Percentiles rank a stretch among this genome's conserved stretches.
phyloP scores from a whole-genome alignment of 2,329 filamentous ascomycete species.

The Cryphonectria japonica region DNA sequence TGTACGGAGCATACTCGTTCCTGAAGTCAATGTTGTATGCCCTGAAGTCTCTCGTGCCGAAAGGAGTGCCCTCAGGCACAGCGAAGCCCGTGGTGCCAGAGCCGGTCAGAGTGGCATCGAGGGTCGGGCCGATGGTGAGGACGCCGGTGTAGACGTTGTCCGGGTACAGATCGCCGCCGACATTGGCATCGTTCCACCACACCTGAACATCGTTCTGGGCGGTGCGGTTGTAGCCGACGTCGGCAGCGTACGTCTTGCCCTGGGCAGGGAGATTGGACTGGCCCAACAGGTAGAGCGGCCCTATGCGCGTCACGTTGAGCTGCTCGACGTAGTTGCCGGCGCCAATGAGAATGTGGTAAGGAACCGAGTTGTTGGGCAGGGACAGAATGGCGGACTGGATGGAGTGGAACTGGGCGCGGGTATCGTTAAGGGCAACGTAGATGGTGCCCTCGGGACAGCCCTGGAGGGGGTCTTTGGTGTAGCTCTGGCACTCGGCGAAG shows the following conservation, averaged over 20 bases:
- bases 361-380: conserved; percentile 44
- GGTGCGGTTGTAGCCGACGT: conserved; percentile 47
- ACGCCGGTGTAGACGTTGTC: conserved; percentile 68
- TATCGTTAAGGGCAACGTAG: conserved; percentile 44
- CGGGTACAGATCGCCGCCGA: conserved; percentile 43
- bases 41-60: conserved; percentile 65
- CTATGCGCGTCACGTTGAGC: conserved; percentile 65
- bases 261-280: conserved; percentile 49
- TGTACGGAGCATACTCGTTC: conserved; percentile 57
- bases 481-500: conserved; percentile 39
- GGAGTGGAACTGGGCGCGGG: conserved; percentile 42
- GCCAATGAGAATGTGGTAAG: conserved; percentile 61
- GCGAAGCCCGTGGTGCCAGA: conserved; percentile 64
- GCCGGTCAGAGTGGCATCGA: conserved; percentile 65
- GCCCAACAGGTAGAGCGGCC: conserved; percentile 65
- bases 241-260: conserved; percentile 40
- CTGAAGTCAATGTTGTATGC: conserved; percentile 70
- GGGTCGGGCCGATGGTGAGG: conserved; percentile 64
- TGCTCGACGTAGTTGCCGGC: conserved; percentile 66
- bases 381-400: conserved; percentile 48
- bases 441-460: conserved; percentile 47
- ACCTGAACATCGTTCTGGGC: conserved; percentile 56
- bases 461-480: conserved; percentile 39
- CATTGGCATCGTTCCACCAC: conserved; percentile 61
- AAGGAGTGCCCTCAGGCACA: conserved; percentile 63